Evolutionary conservation across 2,329 filamentous ascomycete genomes (phyloP), one percentile per base, ranked within the genome.

Genomic region (Fusarium virguliforme): DNA sequence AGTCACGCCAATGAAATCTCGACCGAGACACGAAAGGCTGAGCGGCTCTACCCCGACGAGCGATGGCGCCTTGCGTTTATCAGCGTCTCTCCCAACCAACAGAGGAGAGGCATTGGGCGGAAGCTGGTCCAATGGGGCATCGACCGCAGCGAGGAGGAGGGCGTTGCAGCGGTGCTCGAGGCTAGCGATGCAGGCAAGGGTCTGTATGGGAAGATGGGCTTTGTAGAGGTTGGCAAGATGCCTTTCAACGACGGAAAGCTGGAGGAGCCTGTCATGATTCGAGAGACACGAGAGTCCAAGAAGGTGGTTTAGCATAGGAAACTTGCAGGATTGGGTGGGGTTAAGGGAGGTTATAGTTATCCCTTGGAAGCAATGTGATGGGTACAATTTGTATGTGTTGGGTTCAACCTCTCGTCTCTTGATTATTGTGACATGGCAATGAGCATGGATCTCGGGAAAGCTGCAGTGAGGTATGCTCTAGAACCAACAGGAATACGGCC

Each of bases 81-180:
- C 18, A 67, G 62, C 1, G 68, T 70, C 3, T 70, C 62, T 0
- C 63, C 67, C 0, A 67, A 67, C 12, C 70, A 37, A 2, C 67
- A 67, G 4, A 40, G 67, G 18, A 70, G 51, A 13, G 67, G 67
- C 0, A 67, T 70, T 34, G 67, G 67, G 12, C 34, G 24, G 6
- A 53, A 63, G 6, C 67, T 70, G 8, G 30, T 62, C 0, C 62
- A 63, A 43, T 70, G 67, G 67, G 67, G 67, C 1, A 48, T 70
- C 8, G 67, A 70, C 6, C 67, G 67, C 8, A 67, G 62, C 1
- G 67, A 67, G 3, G 62, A 70, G 24, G 67, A 70, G 34, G 40
- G 35, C 1, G 57, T 70, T 6, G 50, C 67, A 1, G 62, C 67
- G 1, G 43, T 32, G 6, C 67, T 70, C 13, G 62, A 70, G 15